Percentiles rank a stretch among this genome's conserved stretches.
phyloP scores from a whole-genome alignment of 2,329 filamentous ascomycete species.

The Aspergillus sojae region DNA sequence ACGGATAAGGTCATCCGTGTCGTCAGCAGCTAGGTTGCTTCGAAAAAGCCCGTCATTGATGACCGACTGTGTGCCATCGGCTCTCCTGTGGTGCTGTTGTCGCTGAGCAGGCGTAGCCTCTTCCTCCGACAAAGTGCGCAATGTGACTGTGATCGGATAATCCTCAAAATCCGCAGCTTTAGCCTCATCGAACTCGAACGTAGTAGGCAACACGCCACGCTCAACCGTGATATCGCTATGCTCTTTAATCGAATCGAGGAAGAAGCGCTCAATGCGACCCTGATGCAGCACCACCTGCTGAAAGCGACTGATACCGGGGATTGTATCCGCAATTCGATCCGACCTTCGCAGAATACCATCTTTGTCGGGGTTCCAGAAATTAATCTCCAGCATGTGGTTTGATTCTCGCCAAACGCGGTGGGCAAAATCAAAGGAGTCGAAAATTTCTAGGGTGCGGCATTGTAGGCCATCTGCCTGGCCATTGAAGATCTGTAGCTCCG shows the following conservation, averaged over 20 bases:
- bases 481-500: constrained; percentile 15
- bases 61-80: constrained; percentile 30
- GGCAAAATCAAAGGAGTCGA: constrained; percentile 2
- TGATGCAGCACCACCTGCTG: constrained; percentile 71
- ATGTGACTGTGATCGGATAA: constrained; percentile 63
- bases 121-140: constrained; percentile 61
- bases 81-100: constrained; percentile 43
- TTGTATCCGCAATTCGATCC: constrained; percentile 65
- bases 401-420: not conserved
- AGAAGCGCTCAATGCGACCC: constrained; percentile 69
- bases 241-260: constrained; percentile 62
- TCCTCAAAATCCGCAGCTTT: constrained; percentile 51
- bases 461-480: constrained; percentile 59
- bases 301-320: constrained; percentile 63
- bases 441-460: constrained; percentile 62
- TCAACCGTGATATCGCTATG: constrained; percentile 60
- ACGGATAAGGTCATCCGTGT: constrained; percentile 56
- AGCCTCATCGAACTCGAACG: constrained; percentile 57
- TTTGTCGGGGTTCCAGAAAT: constrained; percentile 59
- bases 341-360: constrained; percentile 60
- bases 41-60: constrained; percentile 60
- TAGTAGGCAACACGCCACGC: constrained; percentile 60
- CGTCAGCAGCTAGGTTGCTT: constrained; percentile 61
- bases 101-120: constrained; percentile 49
- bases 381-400: not conserved